phyloP scores from a whole-genome alignment of 176 grass and related monocot genomes.

The Avena sativa region DNA sequence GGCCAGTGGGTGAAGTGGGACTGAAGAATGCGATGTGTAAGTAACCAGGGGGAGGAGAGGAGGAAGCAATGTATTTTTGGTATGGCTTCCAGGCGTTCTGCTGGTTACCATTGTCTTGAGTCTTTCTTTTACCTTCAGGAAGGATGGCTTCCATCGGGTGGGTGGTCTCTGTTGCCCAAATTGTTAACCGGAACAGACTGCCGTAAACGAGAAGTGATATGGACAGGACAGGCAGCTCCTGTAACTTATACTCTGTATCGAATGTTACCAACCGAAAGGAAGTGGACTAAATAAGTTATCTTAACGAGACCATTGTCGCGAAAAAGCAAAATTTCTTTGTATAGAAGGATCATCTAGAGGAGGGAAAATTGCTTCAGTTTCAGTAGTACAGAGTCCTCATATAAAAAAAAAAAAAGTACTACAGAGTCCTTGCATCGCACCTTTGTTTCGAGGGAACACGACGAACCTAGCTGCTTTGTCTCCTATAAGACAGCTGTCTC shows the following conservation, averaged over 20 bases:
- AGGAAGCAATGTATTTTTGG: conserved; percentile 58
- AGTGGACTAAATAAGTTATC: background rate
- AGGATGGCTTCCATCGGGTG: conserved; percentile 19
- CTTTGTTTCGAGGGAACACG: background rate
- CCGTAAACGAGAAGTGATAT: conserved; percentile 19
- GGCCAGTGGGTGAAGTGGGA: conserved; percentile 42
- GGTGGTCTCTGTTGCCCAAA: conserved; percentile 6
- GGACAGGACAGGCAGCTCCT: background rate
- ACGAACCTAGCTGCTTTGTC: background rate
- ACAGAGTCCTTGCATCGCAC: background rate
- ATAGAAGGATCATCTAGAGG: background rate
- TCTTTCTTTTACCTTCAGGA: conserved; percentile 2
- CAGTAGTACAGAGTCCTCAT: background rate
- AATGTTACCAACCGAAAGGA: background rate
- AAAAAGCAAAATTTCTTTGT: too few species aligned
- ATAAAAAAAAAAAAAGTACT: too few species aligned
- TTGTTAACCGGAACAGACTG: conserved; percentile 17
- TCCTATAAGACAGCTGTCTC: background rate
- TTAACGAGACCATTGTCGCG: background rate
- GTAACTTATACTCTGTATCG: background rate
- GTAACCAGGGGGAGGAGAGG: conserved; percentile 33
- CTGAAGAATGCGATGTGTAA: conserved; percentile 40
- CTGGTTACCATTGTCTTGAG: conserved; percentile 4
- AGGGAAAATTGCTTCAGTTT: background rate
- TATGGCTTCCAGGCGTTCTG: conserved; percentile 39